Evolutionary conservation across 2,329 filamentous ascomycete species (phyloP), one percentile per base, ranked within the genome.

Genomic region (Diaporthe sp.): DNA sequence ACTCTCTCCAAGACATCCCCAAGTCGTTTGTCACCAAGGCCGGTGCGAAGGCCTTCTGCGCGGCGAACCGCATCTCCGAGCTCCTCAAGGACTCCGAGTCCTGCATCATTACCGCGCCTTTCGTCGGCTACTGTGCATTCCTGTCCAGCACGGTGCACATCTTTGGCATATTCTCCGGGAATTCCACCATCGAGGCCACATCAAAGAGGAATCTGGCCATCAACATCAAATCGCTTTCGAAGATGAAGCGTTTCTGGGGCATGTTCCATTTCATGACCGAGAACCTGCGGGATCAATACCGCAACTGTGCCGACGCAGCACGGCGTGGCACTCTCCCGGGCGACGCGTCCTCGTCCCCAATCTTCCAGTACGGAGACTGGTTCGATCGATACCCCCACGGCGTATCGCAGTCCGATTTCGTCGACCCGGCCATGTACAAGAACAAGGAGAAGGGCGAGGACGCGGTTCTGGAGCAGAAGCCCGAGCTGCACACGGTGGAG

Each of bases 261-360:
- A 98, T 98, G 94, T 98, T 98, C 82, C 95, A 98, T 82, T 98
- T 95, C 86, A 96, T 98, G 90, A 93, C 95, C 0, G 96, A 98
- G 82, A 97, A 96, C 80, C 89, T 98, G 49, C 95, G 97, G 76
- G 94, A 96, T 73, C 92, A 97, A 77, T 99, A 98, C 82, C 92
- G 94, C 71, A 91, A 92, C 65, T 96, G 95, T 79, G 93, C 95
- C 22, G 95, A 98, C 82, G 93, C 93, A n/a, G 92, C 93, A 42
- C 88, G 93, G 72, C 90, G 92, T 79, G 94, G 94, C 13, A 88
- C 88, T n/a, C 84, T 88, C 78, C 82, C 85, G 76, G 83, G 83
- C 74, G 85, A 89, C 72, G 85, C 86, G 58, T 85, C 88, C 19
- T 84, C 89, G 7, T 89, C 90, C 8, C 89, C 90, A 12, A 94